Evolutionary conservation across 179 eudicot genomes (phyloP).

Genomic region (Spergularia azorica): DNA sequence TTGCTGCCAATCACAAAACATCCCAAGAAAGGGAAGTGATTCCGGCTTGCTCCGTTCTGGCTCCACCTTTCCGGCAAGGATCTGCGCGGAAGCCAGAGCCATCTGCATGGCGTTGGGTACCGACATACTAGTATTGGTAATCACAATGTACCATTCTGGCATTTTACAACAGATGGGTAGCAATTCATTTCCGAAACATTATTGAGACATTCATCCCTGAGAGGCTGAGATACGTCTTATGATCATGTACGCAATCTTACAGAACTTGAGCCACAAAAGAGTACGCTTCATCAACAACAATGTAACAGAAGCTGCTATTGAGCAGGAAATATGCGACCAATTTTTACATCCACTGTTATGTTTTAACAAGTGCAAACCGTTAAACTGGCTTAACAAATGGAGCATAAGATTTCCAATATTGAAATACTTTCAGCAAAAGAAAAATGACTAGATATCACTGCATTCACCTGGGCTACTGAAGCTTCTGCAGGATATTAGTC

Average conservation of each 20-base stretch:
- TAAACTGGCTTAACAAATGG: background rate
- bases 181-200: background rate
- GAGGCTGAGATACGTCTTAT: background rate
- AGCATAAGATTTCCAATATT: background rate
- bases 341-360: conserved; percentile 8
- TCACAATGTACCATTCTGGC: no score
- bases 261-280: background rate
- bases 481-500: background rate
- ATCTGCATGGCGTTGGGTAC: no score
- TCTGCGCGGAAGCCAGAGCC: no score
- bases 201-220: background rate
- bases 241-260: background rate
- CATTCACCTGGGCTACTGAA: background rate
- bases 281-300: background rate
- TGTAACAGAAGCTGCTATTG: conserved; percentile 2
- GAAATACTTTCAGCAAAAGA: background rate
- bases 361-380: conserved; percentile 20
- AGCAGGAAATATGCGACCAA: background rate
- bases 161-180: no score
- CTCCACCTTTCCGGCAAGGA: no score
- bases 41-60: no score
- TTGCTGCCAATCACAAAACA: no score
- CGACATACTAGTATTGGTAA: no score
- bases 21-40: no score
- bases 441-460: background rate